Percentiles rank a stretch among this genome's conserved stretches.
phyloP scores from a whole-genome alignment of 768 basidiomycete species.

The Tricholoma bakamatsutake region DNA sequence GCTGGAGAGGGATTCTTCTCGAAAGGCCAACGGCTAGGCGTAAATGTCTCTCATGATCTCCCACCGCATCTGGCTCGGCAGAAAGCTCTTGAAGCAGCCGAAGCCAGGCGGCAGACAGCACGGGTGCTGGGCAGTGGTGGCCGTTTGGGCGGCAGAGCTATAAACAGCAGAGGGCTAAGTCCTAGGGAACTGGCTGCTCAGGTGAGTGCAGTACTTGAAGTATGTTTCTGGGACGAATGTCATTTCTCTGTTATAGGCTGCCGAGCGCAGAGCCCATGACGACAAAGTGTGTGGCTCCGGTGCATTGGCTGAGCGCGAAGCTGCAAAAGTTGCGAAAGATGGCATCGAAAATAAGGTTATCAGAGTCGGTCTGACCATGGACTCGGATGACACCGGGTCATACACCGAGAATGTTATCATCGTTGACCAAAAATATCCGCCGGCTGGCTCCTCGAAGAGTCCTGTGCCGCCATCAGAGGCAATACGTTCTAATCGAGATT shows the following conservation, averaged over 20 bases:
- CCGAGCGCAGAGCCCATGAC: slow-evolving; percentile 71
- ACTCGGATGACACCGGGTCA: slow-evolving; percentile 24
- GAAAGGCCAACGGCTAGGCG: slow-evolving; percentile 66
- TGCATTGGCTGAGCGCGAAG: slow-evolving; percentile 48
- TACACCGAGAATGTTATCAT: slow-evolving; percentile 27
- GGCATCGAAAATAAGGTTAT: slow-evolving; percentile 57
- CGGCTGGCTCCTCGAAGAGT: slow-evolving; percentile 19
- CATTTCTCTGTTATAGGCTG: slow-evolving; percentile 52
- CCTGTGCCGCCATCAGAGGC: slow-evolving; percentile 10
- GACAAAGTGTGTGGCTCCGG: slow-evolving; percentile 72
- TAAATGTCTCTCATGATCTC: slow-evolving; percentile 58
- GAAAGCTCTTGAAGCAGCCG: slow-evolving; percentile 76
- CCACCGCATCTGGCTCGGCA: slow-evolving; percentile 57
- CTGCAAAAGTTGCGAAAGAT: slow-evolving; percentile 61
- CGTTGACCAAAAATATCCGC: slow-evolving; percentile 21
- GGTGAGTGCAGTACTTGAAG: slow-evolving; percentile 30
- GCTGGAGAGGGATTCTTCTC: slow-evolving; percentile 88
- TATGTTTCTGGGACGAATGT: slow-evolving; percentile 2
- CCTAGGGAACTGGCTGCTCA: slow-evolving; percentile 71
- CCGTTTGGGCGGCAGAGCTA: slow-evolving; percentile 43
- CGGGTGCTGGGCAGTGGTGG: slow-evolving; percentile 46
- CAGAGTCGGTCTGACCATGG: slow-evolving; percentile 42
- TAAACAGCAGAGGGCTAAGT: slow-evolving; percentile 36
- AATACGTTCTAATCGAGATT: slow-evolving; percentile 2
- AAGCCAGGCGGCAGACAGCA: slow-evolving; percentile 52